Evolutionary conservation across 2,329 filamentous ascomycete genomes (phyloP), one percentile per base, ranked within the genome.

Genomic region (Didymella lethalis): DNA sequence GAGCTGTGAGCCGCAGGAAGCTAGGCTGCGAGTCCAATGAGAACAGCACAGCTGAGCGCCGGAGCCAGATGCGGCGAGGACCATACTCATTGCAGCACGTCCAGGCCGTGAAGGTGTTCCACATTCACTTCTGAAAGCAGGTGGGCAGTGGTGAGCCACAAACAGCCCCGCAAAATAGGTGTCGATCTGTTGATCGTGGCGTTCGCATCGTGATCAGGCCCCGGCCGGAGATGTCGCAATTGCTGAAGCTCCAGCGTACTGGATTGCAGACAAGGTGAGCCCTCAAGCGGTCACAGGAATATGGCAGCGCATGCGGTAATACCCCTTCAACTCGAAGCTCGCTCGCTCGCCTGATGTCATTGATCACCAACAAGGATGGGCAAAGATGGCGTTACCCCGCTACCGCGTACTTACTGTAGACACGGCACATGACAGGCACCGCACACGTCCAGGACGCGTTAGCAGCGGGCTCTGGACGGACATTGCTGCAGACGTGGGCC

Each of bases 21-120:
- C 64, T 67, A 64, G 57, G 41, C 26, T 20, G 57, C 55, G 49
- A 49, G 51, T 55, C 67, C 67, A 70, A 67, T 70, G 38, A 66
- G 47, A 47, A 31, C 32, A 18, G 5, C 29, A 44, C 10, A 36
- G 28, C 8, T 43, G 57, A 38, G 40, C 32, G 49, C 59, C 45
- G 48, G 32, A 56, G 23, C 59, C 62, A 61, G 43, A 61, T 57
- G 57, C 36, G 60, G 63, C 18, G 44, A 48, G 51, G 40, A 51
- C 43, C 47, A 62, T 43, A n/a, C 59, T 62, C 43, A 51, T 61
- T 69, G 57, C 61, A 63, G 57, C 54, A n/a, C 18, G 4, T 48
- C 20, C 28, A 52, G 34, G 28, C 31, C 14, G 48, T 20, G 5
- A 26, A 48, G 28, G 28, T 43, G 48, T 52, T 44, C 48, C 48